Percentiles rank a stretch among this genome's conserved stretches.
Conservation (phyloP, 2,329 filamentous ascomycete genomes). For the Monosporascus sp. region DNA sequence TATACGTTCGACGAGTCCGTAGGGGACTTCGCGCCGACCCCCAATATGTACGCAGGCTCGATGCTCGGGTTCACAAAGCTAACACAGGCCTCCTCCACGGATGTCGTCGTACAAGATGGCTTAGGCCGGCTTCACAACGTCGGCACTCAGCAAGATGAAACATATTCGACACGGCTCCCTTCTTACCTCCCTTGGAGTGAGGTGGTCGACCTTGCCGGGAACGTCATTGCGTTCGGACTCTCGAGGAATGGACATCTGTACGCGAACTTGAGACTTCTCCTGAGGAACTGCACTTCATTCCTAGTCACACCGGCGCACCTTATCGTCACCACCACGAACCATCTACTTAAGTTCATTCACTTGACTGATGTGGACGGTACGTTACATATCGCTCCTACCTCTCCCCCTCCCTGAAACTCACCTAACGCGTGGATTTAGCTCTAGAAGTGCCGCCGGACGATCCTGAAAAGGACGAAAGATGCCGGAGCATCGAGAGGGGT, state of each 20-base stretch:
- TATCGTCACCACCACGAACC: conserved; percentile 86
- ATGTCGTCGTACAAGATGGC: conserved; percentile 38
- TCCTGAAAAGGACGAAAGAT: conserved; percentile 86
- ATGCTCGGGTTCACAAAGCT: conserved; percentile 26
- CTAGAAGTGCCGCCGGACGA: conserved; percentile 82
- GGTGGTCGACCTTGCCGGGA: conserved; percentile 35
- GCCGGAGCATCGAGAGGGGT: conserved; percentile 85
- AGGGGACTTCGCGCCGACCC: conserved; percentile 14
- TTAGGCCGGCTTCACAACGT: conserved; percentile 41
- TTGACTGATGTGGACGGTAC: conserved; percentile 61
- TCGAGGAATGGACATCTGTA: conserved; percentile 74
- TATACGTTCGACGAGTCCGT: conserved; percentile 15
- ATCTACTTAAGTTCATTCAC: conserved; percentile 92
- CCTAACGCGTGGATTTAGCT: conserved; percentile 42
- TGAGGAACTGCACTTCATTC: conserved; percentile 90
- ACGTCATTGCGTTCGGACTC: conserved; percentile 54
- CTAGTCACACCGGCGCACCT: conserved; percentile 75
- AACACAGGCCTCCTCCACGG: conserved; percentile 23
- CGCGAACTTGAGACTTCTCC: conserved; percentile 66
- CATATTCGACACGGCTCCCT: conserved; percentile 35
- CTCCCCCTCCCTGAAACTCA: not conserved
- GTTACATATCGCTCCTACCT: conserved; percentile 12
- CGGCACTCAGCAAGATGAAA: conserved; percentile 24
- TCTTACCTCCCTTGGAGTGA: conserved; percentile 49
- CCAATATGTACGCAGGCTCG: conserved; percentile 21